Evolutionary conservation across 2,329 filamentous ascomycete species (phyloP), one percentile per base, ranked within the genome.

Genomic region (Epichloe baconii): DNA sequence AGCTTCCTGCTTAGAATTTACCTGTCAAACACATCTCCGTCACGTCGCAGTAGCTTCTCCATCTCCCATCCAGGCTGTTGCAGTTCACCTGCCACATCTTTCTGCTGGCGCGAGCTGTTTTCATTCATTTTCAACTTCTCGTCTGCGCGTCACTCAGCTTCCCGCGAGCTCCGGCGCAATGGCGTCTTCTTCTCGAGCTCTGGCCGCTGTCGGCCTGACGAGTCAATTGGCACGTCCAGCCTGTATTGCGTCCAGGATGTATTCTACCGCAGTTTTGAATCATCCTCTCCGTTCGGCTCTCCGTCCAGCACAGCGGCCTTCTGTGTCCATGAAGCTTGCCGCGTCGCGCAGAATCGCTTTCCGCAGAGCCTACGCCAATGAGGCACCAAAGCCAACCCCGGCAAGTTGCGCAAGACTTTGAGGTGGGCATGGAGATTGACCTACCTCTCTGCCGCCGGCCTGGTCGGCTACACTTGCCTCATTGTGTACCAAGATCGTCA

Each of bases 351-450:
- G 64, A 61, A 65, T 66, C 53, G 67, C 65, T 42, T 72, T 73
- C 62, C 65, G 66, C 52, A 66, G 73, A 60, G 62, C 66, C 53
- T 76, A 76, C 56, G 77, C 79, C 51, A 75, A 80, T 60, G 71
- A 70, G 54, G 66, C 71, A 31, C 71, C 72, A 49, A 64, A 71
- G 54, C 68, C 74, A 60, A 78, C 66, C 67, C 67, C 71, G 70
- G 73, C 61, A 80, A 82, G 64, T 83, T 93, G 69, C 71, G 82
- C 53, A 73, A 73, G 51, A 77, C 81, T 57, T 75, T 97, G 64
- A 79, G 79, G 66, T 95, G 86, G 83, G 71, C 83, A 53, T 97
- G 88, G 86, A 82, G 93, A 61, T 65, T 88, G 62, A 86, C 85
- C 51, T 89, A 91, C 66, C 70, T 96, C 57, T 85, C 86, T 51